These are phyloP conservation scores for Fusarium musae DNA, from an alignment of 2,329 filamentous ascomycete genomes.

Conservation along the genomic window DNA sequence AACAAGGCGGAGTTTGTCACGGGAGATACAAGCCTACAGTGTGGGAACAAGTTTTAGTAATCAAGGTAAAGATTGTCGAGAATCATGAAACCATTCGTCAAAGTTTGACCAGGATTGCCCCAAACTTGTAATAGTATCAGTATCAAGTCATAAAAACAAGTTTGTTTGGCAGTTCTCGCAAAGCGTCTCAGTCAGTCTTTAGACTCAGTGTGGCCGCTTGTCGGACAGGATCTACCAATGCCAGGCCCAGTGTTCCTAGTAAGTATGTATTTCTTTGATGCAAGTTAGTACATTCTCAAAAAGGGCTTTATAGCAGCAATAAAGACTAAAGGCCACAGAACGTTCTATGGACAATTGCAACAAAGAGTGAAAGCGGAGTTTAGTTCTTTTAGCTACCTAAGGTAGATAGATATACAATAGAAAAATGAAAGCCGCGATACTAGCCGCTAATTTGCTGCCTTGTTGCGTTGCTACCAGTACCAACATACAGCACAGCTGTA, in stretches of 20 bases:
- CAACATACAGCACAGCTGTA: slow-evolving; percentile 5
- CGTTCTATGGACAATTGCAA: not conserved
- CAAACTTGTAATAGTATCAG: not conserved
- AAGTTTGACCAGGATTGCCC: not conserved
- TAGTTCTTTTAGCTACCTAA: not conserved
- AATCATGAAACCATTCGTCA: not conserved
- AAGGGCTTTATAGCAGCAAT: not conserved
- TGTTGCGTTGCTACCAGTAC: slow-evolving; percentile 5
- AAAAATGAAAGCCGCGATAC: slow-evolving; percentile 10
- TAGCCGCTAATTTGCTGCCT: not conserved
- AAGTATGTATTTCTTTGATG: not conserved
- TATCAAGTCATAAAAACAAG: not conserved
- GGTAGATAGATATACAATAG: not conserved
- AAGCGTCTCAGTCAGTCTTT: not conserved
- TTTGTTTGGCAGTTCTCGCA: too few relatives aligned
- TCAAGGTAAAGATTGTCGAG: not conserved
- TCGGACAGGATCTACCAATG: not conserved
- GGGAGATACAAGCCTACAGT: not conserved
- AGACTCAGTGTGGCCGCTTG: not conserved
- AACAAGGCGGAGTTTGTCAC: not conserved
- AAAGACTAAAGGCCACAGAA: not conserved
- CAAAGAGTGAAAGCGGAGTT: not conserved
- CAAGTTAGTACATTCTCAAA: not conserved
- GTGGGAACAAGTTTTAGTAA: not conserved
- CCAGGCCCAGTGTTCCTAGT: not conserved